These are phyloP conservation scores for Clavaria fumosa DNA, from an alignment of 768 basidiomycete species.

Conservation along the genomic window DNA sequence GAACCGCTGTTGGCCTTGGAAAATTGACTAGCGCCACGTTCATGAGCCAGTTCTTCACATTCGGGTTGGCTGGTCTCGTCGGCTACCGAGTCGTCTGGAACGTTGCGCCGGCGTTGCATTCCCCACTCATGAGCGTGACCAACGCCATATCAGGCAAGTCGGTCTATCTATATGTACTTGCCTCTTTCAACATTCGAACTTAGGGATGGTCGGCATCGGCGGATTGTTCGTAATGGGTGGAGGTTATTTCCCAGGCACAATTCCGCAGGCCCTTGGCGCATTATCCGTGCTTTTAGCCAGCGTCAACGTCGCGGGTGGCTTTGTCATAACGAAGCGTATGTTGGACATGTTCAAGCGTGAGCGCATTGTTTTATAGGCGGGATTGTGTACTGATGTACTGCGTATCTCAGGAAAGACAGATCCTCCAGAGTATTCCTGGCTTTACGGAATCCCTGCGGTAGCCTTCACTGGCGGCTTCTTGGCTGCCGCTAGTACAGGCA, in stretches of 20 bases:
- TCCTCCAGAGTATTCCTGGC: constrained; percentile 78
- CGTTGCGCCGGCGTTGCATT: constrained; percentile 76
- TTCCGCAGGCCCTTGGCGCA: constrained; percentile 69
- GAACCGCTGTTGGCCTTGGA: constrained; percentile 52
- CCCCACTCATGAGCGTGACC: constrained; percentile 83
- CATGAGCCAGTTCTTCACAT: constrained; percentile 82
- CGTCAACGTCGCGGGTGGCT: constrained; percentile 80
- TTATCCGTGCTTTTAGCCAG: constrained; percentile 76
- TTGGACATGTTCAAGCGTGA: constrained; percentile 83
- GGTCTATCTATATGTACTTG: not conserved
- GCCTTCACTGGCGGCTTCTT: constrained; percentile 77
- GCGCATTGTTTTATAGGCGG: constrained; percentile 11
- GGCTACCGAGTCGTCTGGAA: constrained; percentile 85
- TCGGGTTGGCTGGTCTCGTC: constrained; percentile 73
- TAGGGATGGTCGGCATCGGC: constrained; percentile 63
- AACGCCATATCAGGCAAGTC: constrained; percentile 71
- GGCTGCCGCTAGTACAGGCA: constrained; percentile 68
- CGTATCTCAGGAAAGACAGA: constrained; percentile 47
- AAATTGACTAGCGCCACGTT: constrained; percentile 69
- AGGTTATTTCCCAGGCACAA: constrained; percentile 65
- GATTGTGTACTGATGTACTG: not conserved
- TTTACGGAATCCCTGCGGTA: constrained; percentile 65
- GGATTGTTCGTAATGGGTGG: constrained; percentile 89
- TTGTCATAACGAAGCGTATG: constrained; percentile 85
- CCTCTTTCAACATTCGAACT: not conserved